These are phyloP conservation scores for Verticillium zaregamsianum DNA, from an alignment of 2,329 filamentous ascomycete species.

Conservation along the genomic window DNA sequence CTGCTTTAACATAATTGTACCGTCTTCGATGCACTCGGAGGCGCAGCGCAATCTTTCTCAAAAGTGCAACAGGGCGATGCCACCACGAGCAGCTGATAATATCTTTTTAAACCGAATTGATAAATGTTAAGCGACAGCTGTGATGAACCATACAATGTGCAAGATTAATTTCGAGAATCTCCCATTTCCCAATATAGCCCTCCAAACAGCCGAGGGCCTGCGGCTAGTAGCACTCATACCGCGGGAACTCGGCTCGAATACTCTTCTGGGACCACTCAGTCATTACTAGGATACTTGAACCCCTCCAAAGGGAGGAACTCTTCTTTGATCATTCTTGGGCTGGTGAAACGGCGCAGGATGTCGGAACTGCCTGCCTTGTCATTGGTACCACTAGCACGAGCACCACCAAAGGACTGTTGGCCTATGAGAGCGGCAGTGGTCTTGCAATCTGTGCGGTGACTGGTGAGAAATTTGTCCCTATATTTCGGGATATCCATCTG, in stretches of 20 bases:
- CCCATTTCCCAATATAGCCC: not conserved
- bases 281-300: conserved; percentile 48
- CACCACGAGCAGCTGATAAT: too few species aligned
- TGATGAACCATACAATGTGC: too few species aligned
- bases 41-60: too few species aligned
- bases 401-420: conserved; percentile 53
- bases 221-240: too few species aligned
- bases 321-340: conserved; percentile 48
- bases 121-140: too few species aligned
- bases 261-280: conserved; percentile 12
- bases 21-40: too few species aligned
- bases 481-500: not conserved
- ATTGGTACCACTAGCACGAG: conserved; percentile 48
- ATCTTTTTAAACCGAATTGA: too few species aligned
- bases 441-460: conserved; percentile 39
- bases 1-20: too few species aligned
- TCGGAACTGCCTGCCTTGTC: conserved; percentile 52
- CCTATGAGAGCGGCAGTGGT: conserved; percentile 52
- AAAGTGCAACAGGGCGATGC: too few species aligned
- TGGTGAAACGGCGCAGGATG: conserved; percentile 46
- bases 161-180: too few species aligned
- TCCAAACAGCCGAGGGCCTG: not conserved
- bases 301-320: conserved; percentile 28
- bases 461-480: not conserved
- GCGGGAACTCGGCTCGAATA: not conserved